phyloP scores from a whole-genome alignment of 1,139 yeast species.

The Zygoascus hellenicus region DNA sequence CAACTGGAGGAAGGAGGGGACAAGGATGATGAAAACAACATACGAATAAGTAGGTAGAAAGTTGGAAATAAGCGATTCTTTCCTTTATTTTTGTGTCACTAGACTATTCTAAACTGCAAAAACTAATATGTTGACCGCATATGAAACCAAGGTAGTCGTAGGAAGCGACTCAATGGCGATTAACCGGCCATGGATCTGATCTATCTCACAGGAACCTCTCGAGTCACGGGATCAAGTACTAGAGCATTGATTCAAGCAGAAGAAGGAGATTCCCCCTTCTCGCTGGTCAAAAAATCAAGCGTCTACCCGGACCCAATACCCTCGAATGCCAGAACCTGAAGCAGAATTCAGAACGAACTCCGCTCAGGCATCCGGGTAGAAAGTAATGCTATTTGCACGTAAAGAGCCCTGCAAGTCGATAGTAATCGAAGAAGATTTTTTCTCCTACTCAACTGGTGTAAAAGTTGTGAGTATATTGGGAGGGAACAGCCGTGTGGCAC shows the following conservation, averaged over 20 bases:
- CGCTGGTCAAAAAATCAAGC: no score
- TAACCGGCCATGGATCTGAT: conserved; percentile 16
- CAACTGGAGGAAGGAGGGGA: not conserved
- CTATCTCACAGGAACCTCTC: conserved; percentile 4
- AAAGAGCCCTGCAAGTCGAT: no score
- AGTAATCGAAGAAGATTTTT: no score
- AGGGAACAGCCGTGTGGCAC: no score
- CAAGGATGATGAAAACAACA: not conserved
- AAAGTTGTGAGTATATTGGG: no score
- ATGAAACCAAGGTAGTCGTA: conserved; percentile 17
- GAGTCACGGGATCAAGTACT: not conserved
- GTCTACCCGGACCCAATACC: no score
- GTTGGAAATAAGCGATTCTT: not conserved
- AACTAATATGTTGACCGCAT: conserved; percentile 16
- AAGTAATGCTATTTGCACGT: no score
- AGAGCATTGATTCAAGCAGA: not conserved
- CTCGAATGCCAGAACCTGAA: no score
- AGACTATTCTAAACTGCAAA: not conserved
- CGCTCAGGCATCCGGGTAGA: no score
- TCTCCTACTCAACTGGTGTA: no score
- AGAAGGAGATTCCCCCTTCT: no score
- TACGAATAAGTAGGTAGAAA: not conserved
- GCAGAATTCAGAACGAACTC: no score
- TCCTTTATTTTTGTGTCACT: not conserved
- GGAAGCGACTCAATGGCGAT: conserved; percentile 16